Evolutionary conservation across 768 basidiomycete genomes (phyloP).

Genomic region (Botryobasidium botryosum): DNA sequence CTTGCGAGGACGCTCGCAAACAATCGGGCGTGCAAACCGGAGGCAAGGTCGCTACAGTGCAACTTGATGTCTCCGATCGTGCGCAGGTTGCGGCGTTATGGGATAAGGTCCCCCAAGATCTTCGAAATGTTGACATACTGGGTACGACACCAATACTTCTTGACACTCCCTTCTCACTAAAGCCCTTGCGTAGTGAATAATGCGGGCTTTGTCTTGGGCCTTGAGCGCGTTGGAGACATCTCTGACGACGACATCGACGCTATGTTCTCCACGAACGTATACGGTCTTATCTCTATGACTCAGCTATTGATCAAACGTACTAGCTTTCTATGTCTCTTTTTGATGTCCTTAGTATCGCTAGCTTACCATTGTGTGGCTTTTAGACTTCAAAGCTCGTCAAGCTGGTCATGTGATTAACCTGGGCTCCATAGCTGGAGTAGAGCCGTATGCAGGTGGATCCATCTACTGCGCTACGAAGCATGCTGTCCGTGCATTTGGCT

Average conservation of each 20-base stretch:
- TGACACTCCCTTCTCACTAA: neutral
- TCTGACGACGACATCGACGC: constrained; percentile 59
- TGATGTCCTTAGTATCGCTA: neutral
- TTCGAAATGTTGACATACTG: constrained; percentile 65
- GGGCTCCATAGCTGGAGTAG: constrained; percentile 79
- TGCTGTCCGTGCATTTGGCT: constrained; percentile 76
- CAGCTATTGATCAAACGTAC: constrained; percentile 49
- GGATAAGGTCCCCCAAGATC: constrained; percentile 50
- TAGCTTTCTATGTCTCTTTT: constrained; percentile 8
- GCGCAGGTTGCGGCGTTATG: constrained; percentile 49
- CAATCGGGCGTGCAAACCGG: constrained; percentile 54
- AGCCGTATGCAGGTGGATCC: constrained; percentile 77
- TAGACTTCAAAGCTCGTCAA: constrained; percentile 64
- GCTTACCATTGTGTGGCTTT: neutral
- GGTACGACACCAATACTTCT: constrained; percentile 29
- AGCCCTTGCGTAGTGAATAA: constrained; percentile 41
- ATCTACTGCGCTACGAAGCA: constrained; percentile 89
- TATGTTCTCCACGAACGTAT: constrained; percentile 53
- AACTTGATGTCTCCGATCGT: constrained; percentile 68
- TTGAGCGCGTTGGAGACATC: constrained; percentile 74
- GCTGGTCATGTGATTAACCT: constrained; percentile 80
- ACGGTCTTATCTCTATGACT: constrained; percentile 71
- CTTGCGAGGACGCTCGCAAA: constrained; percentile 51
- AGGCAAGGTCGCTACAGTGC: constrained; percentile 57
- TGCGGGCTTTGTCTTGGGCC: constrained; percentile 81